Percentiles rank a stretch among this genome's conserved stretches.
These are phyloP conservation scores for Gremmenia infestans DNA, from an alignment of 2,329 filamentous ascomycete genomes.

Conservation along the genomic window DNA sequence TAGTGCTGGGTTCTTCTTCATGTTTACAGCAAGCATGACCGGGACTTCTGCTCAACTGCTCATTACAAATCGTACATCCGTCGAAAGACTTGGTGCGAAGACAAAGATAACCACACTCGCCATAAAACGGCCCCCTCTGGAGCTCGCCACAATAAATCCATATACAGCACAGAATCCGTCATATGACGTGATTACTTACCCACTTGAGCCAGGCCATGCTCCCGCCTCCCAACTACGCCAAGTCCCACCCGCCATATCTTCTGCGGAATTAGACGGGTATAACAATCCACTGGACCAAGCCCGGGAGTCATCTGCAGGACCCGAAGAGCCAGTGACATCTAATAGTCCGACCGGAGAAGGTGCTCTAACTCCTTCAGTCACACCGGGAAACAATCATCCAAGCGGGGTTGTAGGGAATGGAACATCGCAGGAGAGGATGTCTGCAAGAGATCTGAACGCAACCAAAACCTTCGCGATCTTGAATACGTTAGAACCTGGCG, in stretches of 20 bases:
- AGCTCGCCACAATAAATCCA: slow-evolving; percentile 19
- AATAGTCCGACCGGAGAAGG: background rate
- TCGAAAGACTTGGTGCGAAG: slow-evolving; percentile 66
- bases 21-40: slow-evolving; percentile 80
- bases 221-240: slow-evolving; percentile 4
- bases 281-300: background rate
- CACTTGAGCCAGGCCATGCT: slow-evolving; percentile 35
- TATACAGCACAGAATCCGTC: slow-evolving; percentile 37
- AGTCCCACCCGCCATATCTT: background rate
- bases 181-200: slow-evolving; percentile 55
- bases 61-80: slow-evolving; percentile 72
- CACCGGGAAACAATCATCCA: background rate
- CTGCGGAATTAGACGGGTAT: background rate
- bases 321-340: background rate
- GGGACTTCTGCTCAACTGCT: slow-evolving; percentile 65
- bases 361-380: background rate
- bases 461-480: slow-evolving; percentile 74
- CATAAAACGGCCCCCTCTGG: slow-evolving; percentile 52
- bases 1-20: slow-evolving; percentile 61
- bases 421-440: background rate
- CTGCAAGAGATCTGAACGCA: slow-evolving; percentile 33
- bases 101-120: slow-evolving; percentile 67
- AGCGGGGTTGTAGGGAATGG: background rate
- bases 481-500: slow-evolving; percentile 57
- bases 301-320: background rate